Evolutionary conservation across 2,329 filamentous ascomycete species (phyloP).

Genomic region (Stachybotrys echinatus): DNA sequence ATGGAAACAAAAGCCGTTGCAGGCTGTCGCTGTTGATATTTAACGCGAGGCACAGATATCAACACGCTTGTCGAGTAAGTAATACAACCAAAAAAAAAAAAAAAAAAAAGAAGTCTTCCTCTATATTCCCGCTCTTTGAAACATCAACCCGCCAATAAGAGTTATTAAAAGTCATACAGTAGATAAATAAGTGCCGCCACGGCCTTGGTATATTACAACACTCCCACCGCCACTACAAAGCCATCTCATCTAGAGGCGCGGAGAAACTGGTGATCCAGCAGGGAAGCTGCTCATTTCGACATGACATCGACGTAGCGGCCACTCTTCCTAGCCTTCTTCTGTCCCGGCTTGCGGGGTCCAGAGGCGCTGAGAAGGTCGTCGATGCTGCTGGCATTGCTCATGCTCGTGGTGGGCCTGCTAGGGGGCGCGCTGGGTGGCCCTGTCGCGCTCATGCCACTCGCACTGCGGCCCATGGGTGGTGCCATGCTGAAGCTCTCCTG

Average conservation of each 20-base stretch:
- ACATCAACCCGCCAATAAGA: neutral
- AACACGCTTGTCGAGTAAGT: neutral
- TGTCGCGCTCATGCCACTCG: slow-evolving; percentile 39
- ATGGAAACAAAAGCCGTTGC: neutral
- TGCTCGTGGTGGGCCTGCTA: slow-evolving; percentile 68
- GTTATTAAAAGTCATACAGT: neutral
- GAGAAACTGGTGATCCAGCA: neutral
- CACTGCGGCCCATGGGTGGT: slow-evolving; percentile 41
- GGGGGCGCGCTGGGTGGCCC: slow-evolving; percentile 47
- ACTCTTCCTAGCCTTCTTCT: slow-evolving; percentile 71
- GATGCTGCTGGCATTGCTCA: slow-evolving; percentile 91
- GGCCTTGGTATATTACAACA: neutral
- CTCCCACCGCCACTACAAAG: neutral
- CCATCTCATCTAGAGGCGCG: neutral
- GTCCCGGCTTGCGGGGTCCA: slow-evolving; percentile 59
- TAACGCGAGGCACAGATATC: neutral
- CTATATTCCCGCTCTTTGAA: neutral
- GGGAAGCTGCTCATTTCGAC: slow-evolving; percentile 50
- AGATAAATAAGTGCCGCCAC: neutral
- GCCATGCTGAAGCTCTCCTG: slow-evolving; percentile 28
- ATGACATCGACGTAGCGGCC: slow-evolving; percentile 95
- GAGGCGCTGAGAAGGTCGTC: slow-evolving; percentile 83
- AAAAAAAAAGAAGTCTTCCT: neutral
- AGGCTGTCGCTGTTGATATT: neutral
- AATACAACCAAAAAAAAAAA: neutral